Evolutionary conservation across 192 early-diverging fungal species (phyloP).

Genomic region (Endogone sp.): DNA sequence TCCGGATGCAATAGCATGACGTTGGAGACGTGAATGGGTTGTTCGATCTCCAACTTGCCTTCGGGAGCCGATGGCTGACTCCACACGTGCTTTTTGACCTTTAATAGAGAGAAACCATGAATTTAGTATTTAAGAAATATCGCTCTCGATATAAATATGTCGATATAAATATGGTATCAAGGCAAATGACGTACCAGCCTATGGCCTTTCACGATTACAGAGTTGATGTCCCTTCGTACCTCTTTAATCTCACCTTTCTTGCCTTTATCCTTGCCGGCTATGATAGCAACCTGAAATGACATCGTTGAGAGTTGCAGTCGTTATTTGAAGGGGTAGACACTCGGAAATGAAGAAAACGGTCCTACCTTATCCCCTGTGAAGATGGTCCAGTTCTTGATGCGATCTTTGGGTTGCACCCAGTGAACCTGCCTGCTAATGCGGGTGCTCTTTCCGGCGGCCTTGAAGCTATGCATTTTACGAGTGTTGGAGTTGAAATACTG

Average conservation of each 20-base stretch:
- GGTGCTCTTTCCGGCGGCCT: conserved; percentile 25
- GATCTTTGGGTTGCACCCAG: conserved; percentile 34
- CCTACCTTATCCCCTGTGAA: conserved; percentile 34
- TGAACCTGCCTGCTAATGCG: conserved; percentile 15
- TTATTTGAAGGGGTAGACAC: background rate
- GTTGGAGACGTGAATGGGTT: conserved; percentile 44
- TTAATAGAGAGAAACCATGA: background rate
- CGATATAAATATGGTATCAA: background rate
- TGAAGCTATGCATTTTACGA: conserved; percentile 43
- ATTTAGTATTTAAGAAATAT: background rate
- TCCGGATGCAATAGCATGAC: conserved; percentile 41
- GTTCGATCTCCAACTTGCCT: conserved; percentile 28
- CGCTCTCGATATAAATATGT: background rate
- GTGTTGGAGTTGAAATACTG: too few relatives aligned
- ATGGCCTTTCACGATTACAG: conserved; percentile 33
- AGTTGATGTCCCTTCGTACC: conserved; percentile 24
- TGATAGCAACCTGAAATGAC: conserved; percentile 25
- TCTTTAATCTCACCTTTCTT: conserved; percentile 34
- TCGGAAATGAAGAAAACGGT: too few relatives aligned
- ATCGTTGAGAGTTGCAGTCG: background rate
- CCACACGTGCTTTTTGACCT: conserved; percentile 38
- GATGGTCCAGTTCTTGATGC: conserved; percentile 28
- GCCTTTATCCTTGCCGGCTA: conserved; percentile 37
- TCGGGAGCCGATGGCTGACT: conserved; percentile 30
- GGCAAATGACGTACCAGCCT: conserved; percentile 19